Conservation (phyloP, 2,329 filamentous ascomycete species). For the Metarhizium sp. region DNA sequence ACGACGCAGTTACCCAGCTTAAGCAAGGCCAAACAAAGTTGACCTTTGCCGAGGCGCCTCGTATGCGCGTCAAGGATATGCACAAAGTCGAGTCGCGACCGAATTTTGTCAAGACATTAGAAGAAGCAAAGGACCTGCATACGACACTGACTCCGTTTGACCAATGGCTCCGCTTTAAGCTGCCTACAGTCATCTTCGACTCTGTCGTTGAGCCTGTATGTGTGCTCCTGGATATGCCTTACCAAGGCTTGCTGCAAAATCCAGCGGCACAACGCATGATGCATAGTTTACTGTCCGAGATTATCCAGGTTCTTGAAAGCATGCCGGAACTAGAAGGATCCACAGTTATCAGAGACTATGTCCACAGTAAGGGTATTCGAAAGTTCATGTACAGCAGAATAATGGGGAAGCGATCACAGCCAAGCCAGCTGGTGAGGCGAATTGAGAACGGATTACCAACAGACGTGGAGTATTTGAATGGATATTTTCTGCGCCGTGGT, state of each 20-base stretch:
- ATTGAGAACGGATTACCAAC: constrained; percentile 53
- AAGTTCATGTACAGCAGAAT: constrained; percentile 39
- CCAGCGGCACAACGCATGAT: constrained; percentile 55
- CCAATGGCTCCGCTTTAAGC: constrained; percentile 58
- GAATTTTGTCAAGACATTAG: constrained; percentile 15
- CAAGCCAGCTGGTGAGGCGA: constrained; percentile 59
- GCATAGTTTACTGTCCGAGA: constrained; percentile 64
- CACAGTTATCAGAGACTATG: constrained; percentile 43
- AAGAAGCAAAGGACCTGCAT: constrained; percentile 13
- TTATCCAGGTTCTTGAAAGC: constrained; percentile 57
- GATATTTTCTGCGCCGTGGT: constrained; percentile 72
- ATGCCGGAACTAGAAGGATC: constrained; percentile 65
- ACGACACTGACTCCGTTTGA: constrained; percentile 17
- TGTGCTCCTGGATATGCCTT: constrained; percentile 66
- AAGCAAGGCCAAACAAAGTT: constrained; percentile 21
- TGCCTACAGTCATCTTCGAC: constrained; percentile 69
- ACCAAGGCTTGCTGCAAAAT: constrained; percentile 62
- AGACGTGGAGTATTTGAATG: constrained; percentile 79
- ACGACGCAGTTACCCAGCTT: constrained; percentile 29
- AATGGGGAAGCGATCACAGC: constrained; percentile 34
- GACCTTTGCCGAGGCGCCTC: constrained; percentile 14
- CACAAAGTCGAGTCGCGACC: constrained; percentile 11
- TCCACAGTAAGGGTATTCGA: constrained; percentile 53
- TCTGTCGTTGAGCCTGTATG: constrained; percentile 75
- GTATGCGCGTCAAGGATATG: constrained; percentile 8